Conservation (phyloP, 2,329 filamentous ascomycete species). For the Nothophaeocryptopus gaeumannii region DNA sequence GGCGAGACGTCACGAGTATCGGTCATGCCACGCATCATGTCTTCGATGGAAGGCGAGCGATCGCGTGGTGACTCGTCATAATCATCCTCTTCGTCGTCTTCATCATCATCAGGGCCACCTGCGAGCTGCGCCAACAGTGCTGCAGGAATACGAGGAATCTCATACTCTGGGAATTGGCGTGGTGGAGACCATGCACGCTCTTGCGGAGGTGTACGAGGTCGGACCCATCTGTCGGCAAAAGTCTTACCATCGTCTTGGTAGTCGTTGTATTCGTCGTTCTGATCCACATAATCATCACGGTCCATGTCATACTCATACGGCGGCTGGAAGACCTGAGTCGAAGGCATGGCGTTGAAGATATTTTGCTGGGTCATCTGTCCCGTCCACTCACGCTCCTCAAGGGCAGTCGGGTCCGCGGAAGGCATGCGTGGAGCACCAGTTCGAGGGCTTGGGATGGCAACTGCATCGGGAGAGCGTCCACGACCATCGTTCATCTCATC, state of each 20-base stretch:
- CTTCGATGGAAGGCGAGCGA: too few species aligned
- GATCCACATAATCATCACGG: constrained; percentile 12
- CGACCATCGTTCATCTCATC: constrained; percentile 8
- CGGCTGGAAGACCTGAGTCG: too few species aligned
- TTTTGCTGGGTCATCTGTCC: constrained; percentile 7
- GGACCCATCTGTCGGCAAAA: too few species aligned
- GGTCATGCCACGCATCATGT: too few species aligned
- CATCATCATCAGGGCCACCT: background rate
- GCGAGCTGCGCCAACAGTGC: constrained; percentile 11
- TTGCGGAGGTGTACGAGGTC: background rate
- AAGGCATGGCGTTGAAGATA: constrained; percentile 6
- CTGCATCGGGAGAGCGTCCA: constrained; percentile 7
- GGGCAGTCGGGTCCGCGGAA: constrained; percentile 5
- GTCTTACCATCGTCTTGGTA: background rate
- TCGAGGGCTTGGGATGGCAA: constrained; percentile 8
- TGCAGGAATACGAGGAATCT: constrained; percentile 11
- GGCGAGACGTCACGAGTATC: too few species aligned
- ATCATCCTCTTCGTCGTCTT: too few species aligned
- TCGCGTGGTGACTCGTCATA: too few species aligned
- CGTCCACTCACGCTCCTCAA: constrained; percentile 7
- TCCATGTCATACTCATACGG: background rate
- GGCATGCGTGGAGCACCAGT: constrained; percentile 4
- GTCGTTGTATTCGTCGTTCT: constrained; percentile 10
- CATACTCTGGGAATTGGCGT: constrained; percentile 5
- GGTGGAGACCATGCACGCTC: constrained; percentile 10